These are phyloP conservation scores for Circinella minor DNA, from an alignment of 371 early-diverging fungal species.

Conservation along the genomic window DNA sequence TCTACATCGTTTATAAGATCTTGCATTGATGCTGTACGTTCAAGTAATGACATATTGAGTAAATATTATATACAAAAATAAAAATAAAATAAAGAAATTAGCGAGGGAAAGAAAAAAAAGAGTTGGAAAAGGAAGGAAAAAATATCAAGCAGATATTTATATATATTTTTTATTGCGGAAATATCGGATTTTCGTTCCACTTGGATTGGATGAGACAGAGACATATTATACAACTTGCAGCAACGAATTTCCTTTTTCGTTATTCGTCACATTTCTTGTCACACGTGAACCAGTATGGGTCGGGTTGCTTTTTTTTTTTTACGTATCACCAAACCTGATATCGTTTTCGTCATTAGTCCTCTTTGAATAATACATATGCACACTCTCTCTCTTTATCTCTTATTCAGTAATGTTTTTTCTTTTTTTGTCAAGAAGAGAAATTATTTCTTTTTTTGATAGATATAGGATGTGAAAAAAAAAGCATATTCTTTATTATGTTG, in stretches of 20 bases:
- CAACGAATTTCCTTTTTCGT: neutral
- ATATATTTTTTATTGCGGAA: neutral
- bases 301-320: too few relatives aligned
- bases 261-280: neutral
- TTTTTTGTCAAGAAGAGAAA: too few relatives aligned
- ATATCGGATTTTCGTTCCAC: neutral
- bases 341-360: too few relatives aligned
- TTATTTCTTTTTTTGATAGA: too few relatives aligned
- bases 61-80: neutral
- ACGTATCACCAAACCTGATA: too few relatives aligned
- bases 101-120: neutral
- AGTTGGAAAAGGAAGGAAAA: neutral
- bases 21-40: constrained; percentile 4
- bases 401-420: too few relatives aligned
- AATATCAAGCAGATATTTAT: neutral
- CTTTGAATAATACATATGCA: too few relatives aligned
- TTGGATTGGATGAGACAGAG: neutral
- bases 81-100: too few relatives aligned
- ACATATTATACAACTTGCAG: neutral
- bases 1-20: constrained; percentile 7
- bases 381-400: too few relatives aligned
- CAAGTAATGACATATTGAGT: neutral
- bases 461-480: too few relatives aligned
- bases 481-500: too few relatives aligned
- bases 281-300: neutral